Conservation (phyloP, 805 yeast genomes). For the Yarrowia osloensis region DNA sequence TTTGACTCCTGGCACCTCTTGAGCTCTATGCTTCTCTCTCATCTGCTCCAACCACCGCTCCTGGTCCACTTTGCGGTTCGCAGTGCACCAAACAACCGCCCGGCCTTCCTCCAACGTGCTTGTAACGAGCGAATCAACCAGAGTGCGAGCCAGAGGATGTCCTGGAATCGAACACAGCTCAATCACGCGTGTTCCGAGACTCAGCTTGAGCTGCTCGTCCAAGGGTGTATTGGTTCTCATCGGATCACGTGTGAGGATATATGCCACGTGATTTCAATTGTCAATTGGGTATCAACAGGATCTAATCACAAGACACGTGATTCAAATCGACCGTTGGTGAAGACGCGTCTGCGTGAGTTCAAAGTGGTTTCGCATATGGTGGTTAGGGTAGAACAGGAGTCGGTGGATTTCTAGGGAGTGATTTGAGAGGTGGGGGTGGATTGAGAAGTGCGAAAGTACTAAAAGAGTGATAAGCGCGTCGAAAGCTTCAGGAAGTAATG, state of each 20-base stretch:
- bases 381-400: background rate
- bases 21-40: background rate
- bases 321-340: background rate
- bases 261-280: background rate
- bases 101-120: slow-evolving; percentile 2
- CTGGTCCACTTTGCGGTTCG: background rate
- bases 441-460: no score
- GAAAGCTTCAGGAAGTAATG: no score
- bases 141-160: slow-evolving; percentile 5
- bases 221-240: slow-evolving; percentile 1
- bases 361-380: background rate
- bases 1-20: background rate
- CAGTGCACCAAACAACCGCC: slow-evolving; percentile 14
- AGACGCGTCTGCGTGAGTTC: background rate
- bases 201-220: slow-evolving; percentile 8
- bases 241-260: background rate
- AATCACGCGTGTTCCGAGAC: background rate
- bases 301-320: slow-evolving; percentile 4
- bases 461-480: no score
- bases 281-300: background rate
- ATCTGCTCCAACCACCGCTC: background rate
- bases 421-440: background rate
- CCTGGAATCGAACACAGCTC: slow-evolving; percentile 20
- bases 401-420: background rate
- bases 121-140: background rate